These are phyloP conservation scores for Neurospora terricola DNA, from an alignment of 495 filamentous ascomycete species.

Conservation along the genomic window DNA sequence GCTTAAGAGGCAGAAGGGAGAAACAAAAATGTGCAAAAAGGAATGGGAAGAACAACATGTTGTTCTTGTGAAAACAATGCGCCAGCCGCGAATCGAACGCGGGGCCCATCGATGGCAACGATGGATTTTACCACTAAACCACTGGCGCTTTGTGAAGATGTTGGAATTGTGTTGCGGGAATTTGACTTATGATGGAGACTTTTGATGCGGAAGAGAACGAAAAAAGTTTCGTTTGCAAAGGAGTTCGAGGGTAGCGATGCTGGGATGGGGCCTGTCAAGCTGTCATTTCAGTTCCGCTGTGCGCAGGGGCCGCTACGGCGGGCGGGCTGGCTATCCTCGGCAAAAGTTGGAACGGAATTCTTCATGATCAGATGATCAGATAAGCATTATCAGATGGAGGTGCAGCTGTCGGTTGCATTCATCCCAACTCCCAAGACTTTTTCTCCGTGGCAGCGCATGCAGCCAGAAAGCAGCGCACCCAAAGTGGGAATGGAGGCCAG, in stretches of 20 bases:
- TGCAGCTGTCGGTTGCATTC: not conserved
- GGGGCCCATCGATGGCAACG: constrained; percentile 45
- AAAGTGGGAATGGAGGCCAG: not conserved
- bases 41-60: not conserved
- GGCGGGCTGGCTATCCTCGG: not conserved
- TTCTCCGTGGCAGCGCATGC: not conserved
- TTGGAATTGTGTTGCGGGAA: not conserved
- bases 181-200: not conserved
- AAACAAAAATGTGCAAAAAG: not conserved
- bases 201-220: not conserved
- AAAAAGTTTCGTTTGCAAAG: not conserved
- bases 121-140: constrained; percentile 47
- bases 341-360: not conserved
- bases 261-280: not conserved
- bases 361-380: not conserved
- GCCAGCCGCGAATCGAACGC: constrained; percentile 42
- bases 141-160: constrained; percentile 13
- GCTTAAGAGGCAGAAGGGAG: not conserved
- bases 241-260: not conserved
- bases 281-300: not conserved
- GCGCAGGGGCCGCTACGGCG: not conserved
- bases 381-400: not conserved
- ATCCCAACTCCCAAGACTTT: not conserved
- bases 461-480: not conserved
- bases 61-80: constrained; percentile 10